Evolutionary conservation across 202 grass and related monocot genomes (phyloP).

Genomic region (Alloteropsis angusta): DNA sequence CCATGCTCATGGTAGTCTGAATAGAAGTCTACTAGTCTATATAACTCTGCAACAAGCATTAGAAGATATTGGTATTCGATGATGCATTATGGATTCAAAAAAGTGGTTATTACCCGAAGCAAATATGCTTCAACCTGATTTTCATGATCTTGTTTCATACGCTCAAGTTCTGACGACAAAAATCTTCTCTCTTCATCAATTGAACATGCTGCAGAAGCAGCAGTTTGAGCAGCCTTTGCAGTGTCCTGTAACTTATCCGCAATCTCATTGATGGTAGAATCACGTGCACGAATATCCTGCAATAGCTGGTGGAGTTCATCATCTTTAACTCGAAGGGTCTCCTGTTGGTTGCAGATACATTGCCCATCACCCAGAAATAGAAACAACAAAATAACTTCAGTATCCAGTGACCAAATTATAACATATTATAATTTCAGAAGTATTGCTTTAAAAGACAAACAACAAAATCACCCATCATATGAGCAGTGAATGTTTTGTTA

Average conservation of each 20-base stretch:
- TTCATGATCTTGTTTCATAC: conserved; percentile 52
- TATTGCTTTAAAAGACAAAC: background rate
- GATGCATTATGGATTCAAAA: background rate
- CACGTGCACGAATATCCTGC: conserved; percentile 65
- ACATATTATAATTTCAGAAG: background rate
- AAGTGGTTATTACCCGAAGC: conserved; percentile 52
- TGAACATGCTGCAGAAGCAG: conserved; percentile 71
- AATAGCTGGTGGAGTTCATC: conserved; percentile 80
- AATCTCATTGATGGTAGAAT: conserved; percentile 79
- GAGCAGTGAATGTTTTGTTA: background rate
- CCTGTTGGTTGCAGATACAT: conserved; percentile 34
- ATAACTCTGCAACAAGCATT: background rate
- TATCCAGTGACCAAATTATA: conserved; percentile 5
- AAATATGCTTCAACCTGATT: conserved; percentile 49
- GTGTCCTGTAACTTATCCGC: conserved; percentile 84
- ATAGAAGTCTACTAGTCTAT: background rate
- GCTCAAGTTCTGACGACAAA: conserved; percentile 54
- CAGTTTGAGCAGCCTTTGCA: conserved; percentile 76
- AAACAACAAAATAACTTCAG: conserved; percentile 26
- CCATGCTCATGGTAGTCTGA: background rate
- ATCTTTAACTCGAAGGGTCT: conserved; percentile 90
- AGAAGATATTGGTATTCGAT: background rate
- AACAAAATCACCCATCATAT: background rate
- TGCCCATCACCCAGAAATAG: background rate
- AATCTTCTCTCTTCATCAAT: conserved; percentile 79